These are phyloP conservation scores for Myxozyma geophila DNA, from an alignment of 805 yeast species.

Conservation along the genomic window DNA sequence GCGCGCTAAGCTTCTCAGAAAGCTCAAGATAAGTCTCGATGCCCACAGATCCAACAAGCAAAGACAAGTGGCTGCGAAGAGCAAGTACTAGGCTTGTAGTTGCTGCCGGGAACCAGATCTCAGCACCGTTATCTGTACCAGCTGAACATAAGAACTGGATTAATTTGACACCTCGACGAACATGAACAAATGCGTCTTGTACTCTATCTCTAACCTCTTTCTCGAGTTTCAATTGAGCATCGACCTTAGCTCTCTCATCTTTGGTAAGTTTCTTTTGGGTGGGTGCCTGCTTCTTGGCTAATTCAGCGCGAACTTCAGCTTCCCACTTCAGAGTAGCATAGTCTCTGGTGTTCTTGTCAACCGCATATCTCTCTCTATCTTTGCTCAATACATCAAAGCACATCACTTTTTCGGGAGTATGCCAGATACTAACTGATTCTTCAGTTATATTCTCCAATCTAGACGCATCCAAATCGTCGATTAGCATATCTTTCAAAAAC, in stretches of 20 bases:
- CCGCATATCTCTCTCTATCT: slow-evolving; percentile 50
- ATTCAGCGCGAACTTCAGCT: slow-evolving; percentile 73
- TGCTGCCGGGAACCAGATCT: slow-evolving; percentile 74
- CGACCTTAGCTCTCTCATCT: slow-evolving; percentile 71
- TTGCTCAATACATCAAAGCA: slow-evolving; percentile 66
- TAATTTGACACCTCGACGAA: slow-evolving; percentile 58
- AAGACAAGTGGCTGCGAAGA: slow-evolving; percentile 46
- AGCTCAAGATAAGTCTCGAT: slow-evolving; percentile 58
- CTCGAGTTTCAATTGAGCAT: slow-evolving; percentile 69
- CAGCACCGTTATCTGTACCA: slow-evolving; percentile 67
- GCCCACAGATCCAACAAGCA: slow-evolving; percentile 53
- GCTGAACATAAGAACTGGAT: slow-evolving; percentile 56
- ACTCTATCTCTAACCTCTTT: slow-evolving; percentile 57
- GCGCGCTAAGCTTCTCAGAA: slow-evolving; percentile 56
- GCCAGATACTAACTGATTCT: slow-evolving; percentile 66
- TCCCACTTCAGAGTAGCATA: slow-evolving; percentile 92
- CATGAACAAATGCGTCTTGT: slow-evolving; percentile 45
- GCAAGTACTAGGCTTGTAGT: slow-evolving; percentile 55
- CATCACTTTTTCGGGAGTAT: slow-evolving; percentile 67
- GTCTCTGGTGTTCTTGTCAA: slow-evolving; percentile 77
- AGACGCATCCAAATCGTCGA: slow-evolving; percentile 49
- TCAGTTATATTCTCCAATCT: slow-evolving; percentile 51
- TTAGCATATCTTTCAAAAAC: slow-evolving; percentile 51
- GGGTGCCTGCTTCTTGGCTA: slow-evolving; percentile 49
- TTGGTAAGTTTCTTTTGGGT: slow-evolving; percentile 62